Evolutionary conservation across 345 rosid species (phyloP).

Genomic region (Eucalyptus caleyi): DNA sequence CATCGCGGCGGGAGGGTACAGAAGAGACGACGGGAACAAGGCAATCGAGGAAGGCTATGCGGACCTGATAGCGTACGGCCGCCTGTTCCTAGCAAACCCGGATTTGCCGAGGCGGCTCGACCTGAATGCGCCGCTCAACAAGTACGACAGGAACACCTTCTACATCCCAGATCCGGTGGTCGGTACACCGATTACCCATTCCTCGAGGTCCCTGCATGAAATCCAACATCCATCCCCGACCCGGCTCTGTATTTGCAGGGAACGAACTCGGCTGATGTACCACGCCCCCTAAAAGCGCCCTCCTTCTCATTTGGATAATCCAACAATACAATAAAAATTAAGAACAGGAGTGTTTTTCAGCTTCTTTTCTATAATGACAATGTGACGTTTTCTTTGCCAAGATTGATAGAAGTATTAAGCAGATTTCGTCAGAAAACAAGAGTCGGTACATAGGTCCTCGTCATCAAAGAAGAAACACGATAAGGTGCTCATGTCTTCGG

Average conservation of each 20-base stretch:
- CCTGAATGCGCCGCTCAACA: not conserved
- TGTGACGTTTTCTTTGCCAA: not conserved
- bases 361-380: not conserved
- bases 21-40: not conserved
- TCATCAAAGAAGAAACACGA: not conserved
- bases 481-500: not conserved
- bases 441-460: not conserved
- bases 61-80: constrained; percentile 1
- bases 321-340: not conserved
- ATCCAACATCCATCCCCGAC: not conserved
- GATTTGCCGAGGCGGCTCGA: constrained; percentile 5
- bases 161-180: constrained; percentile 1
- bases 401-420: not conserved
- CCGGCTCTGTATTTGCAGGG: not conserved
- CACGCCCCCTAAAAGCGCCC: not conserved
- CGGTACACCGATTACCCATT: constrained; percentile 6
- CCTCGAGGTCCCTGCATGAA: not conserved
- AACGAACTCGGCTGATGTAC: not conserved
- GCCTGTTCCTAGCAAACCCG: constrained; percentile 1
- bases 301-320: not conserved
- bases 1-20: constrained; percentile 1
- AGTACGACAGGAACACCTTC: not conserved
- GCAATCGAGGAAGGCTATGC: not conserved
- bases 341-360: not conserved
- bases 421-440: not conserved